Conservation (phyloP, 148 eudicot genomes). For the Chenopodium formosanum region DNA sequence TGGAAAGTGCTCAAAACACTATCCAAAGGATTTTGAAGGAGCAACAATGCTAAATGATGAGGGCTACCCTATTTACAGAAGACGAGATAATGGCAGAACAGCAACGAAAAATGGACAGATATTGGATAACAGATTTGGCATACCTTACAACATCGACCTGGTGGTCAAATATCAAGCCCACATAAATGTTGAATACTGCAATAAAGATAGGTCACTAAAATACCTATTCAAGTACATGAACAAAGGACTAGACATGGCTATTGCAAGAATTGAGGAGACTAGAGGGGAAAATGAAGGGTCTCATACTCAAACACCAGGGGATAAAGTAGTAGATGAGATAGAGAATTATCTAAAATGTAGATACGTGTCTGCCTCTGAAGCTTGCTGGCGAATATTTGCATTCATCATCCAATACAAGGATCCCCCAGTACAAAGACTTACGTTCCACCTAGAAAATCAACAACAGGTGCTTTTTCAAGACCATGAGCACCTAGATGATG, state of each 20-base stretch:
- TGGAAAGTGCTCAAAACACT: neutral
- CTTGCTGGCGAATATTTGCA: neutral
- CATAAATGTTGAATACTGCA: slow-evolving; percentile 17
- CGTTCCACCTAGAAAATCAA: neutral
- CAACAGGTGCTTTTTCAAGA: neutral
- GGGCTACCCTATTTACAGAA: slow-evolving; percentile 5
- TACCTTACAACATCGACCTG: slow-evolving; percentile 9
- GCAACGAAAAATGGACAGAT: neutral
- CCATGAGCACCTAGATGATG: neutral
- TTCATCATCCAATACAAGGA: neutral
- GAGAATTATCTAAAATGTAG: neutral
- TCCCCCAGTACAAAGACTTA: neutral
- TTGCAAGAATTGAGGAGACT: neutral
- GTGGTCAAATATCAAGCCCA: slow-evolving; percentile 13
- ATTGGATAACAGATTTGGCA: neutral
- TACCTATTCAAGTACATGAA: neutral
- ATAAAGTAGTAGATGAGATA: neutral
- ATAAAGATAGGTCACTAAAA: neutral
- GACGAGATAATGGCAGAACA: neutral
- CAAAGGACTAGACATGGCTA: neutral
- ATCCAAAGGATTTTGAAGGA: neutral
- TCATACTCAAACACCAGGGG: neutral
- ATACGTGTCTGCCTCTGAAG: neutral
- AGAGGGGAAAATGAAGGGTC: neutral
- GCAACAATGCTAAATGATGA: neutral